Percentiles rank a stretch among this genome's conserved stretches.
Conservation (phyloP, 768 basidiomycete species). For the Tephrocybe rancida region DNA sequence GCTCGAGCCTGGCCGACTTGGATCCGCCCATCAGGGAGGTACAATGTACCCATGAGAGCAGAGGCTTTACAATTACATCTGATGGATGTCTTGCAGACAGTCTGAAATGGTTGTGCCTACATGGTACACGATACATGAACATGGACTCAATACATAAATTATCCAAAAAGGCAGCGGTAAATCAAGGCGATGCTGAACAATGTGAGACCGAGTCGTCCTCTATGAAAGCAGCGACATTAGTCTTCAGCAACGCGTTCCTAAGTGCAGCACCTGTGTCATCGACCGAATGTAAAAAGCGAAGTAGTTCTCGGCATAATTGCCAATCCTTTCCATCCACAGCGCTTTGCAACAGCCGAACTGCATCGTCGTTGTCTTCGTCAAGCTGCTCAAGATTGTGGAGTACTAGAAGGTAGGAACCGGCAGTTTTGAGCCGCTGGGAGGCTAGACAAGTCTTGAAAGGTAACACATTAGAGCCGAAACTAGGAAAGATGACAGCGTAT, state of each 20-base stretch:
- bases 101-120: too few species aligned
- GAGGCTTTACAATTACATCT: too few species aligned
- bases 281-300: constrained; percentile 91
- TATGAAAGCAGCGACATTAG: constrained; percentile 21
- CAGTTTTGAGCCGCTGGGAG: constrained; percentile 78
- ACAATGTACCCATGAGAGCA: too few species aligned
- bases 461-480: neutral
- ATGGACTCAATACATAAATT: too few species aligned
- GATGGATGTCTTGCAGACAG: too few species aligned
- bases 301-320: constrained; percentile 88
- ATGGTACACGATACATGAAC: too few species aligned
- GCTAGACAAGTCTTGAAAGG: constrained; percentile 67
- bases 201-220: constrained; percentile 12
- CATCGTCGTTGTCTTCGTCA: constrained; percentile 78
- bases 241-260: constrained; percentile 52
- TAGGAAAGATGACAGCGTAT: neutral
- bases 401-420: constrained; percentile 90
- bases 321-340: constrained; percentile 83
- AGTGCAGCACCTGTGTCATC: constrained; percentile 83
- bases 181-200: constrained; percentile 2
- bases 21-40: too few species aligned
- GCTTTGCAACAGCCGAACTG: constrained; percentile 73
- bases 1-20: too few species aligned
- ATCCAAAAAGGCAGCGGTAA: neutral
- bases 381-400: constrained; percentile 92